Evolutionary conservation across 805 yeast species (phyloP).

Genomic region (Barnettozyma populi): DNA sequence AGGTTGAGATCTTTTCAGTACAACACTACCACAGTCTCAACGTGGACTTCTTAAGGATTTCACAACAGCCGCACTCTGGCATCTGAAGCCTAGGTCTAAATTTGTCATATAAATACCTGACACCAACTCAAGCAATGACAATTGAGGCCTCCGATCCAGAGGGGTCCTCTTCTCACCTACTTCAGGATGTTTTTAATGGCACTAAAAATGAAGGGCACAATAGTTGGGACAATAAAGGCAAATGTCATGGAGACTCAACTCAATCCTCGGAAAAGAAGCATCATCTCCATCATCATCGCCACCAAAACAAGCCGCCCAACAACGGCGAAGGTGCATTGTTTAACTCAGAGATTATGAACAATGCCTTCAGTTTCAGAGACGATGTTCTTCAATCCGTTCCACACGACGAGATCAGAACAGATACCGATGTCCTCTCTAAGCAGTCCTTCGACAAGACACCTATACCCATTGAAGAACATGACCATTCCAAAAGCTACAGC

Average conservation of each 20-base stretch:
- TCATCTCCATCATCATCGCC: background rate
- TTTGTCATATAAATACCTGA: background rate
- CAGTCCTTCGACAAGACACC: slow-evolving; percentile 9
- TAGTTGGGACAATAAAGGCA: no score
- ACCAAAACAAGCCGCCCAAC: background rate
- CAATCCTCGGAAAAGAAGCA: background rate
- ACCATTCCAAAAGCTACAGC: background rate
- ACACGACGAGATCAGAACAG: slow-evolving; percentile 22
- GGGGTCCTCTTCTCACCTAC: background rate
- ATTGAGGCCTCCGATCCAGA: background rate
- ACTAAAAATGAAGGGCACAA: no score
- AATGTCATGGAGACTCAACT: background rate
- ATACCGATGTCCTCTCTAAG: slow-evolving; percentile 5
- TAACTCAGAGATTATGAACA: slow-evolving; percentile 9
- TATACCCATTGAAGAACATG: background rate
- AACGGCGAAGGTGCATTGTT: slow-evolving; percentile 16
- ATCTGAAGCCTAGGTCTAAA: background rate
- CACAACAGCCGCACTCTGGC: background rate
- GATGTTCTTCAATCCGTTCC: slow-evolving; percentile 9
- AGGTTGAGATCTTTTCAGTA: background rate
- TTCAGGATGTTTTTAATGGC: background rate
- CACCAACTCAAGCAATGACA: background rate
- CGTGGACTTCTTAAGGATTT: background rate
- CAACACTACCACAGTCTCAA: background rate
- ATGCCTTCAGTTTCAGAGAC: slow-evolving; percentile 9